Conservation (phyloP, 352 stramenopile genomes). For the Stramenopiles sp. region DNA sequence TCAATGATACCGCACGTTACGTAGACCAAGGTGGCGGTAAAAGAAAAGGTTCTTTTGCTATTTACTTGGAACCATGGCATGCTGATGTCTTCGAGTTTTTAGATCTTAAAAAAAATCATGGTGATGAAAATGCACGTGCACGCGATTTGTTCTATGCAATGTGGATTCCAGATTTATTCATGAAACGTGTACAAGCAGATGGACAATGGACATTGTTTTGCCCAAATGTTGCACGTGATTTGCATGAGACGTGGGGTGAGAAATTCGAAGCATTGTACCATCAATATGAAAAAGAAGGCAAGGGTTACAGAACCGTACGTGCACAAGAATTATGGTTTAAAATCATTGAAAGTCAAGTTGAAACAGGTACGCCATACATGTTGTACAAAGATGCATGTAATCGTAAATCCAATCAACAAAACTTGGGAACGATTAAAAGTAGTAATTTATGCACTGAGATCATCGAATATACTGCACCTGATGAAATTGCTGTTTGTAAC, state of each 20-base stretch:
- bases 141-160: slow-evolving; percentile 96
- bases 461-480: slow-evolving; percentile 88
- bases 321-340: slow-evolving; percentile 95
- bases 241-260: slow-evolving; percentile 74
- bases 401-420: slow-evolving; percentile 96
- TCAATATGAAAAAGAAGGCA: slow-evolving; percentile 84
- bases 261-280: slow-evolving; percentile 87
- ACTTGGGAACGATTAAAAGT: slow-evolving; percentile 96
- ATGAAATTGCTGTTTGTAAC: slow-evolving; percentile 98
- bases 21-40: slow-evolving; percentile 95
- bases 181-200: slow-evolving; percentile 93
- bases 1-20: slow-evolving; percentile 98
- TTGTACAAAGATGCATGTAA: slow-evolving; percentile 98
- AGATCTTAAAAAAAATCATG: slow-evolving; percentile 95
- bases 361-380: slow-evolving; percentile 98
- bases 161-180: slow-evolving; percentile 98
- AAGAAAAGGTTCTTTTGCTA: slow-evolving; percentile 90
- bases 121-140: slow-evolving; percentile 86
- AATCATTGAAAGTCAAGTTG: slow-evolving; percentile 93
- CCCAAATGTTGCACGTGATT: slow-evolving; percentile 83
- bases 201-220: slow-evolving; percentile 91
- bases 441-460: slow-evolving; percentile 98
- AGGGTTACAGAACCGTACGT: slow-evolving; percentile 78
- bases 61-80: slow-evolving; percentile 98
- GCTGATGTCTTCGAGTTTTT: slow-evolving; percentile 95